Evolutionary conservation across 2,329 filamentous ascomycete species (phyloP), one percentile per base, ranked within the genome.

Genomic region (Fusarium subglutinans): DNA sequence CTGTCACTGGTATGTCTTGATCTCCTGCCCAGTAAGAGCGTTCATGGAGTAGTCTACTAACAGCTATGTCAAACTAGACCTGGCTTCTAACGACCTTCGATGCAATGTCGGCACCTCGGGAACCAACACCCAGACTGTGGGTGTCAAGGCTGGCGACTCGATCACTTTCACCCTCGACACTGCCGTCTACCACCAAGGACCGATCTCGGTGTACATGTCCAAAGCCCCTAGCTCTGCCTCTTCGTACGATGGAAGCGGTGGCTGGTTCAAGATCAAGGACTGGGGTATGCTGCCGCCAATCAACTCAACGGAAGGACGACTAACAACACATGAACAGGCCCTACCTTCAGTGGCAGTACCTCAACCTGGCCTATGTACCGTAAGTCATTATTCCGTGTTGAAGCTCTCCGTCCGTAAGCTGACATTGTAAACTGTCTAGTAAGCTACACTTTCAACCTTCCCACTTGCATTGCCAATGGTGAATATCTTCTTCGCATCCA

Each of bases 201-300:
- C 64, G 1, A 67, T 67, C 2, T 67, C 64, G 0, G 64, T 67
- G 0, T 67, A 67, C 20, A 67, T 67, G 64, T 67, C 64, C 1
- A 67, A 67, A 5, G 64, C 64, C 0, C 63, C 64, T 5, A 28
- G 63, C 10, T n/a, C 64, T 26, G 63, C 33, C 6, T 35, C 64
- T 0, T 45, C 64, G 0, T 67, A 67, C 2, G 64, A 67, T 30
- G 64, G 64, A 1, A 67, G 64, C 0, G 64, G 64, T 2, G 37
- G n/a, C 2, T 67, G 64, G 64, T 67, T 67, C 6, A 67, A 67
- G 28, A 67, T 67, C 11, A 67, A 67, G 26, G 64, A 67, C 33
- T 67, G 17, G 13, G 64, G 64, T 67, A 60, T 30, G 57, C 1
- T 5, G 5, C 14, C 6, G 4, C 44, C 8, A 11, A 26, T 8